Conservation (phyloP, 257 asterid genomes). For the Pogostemon cablin region DNA sequence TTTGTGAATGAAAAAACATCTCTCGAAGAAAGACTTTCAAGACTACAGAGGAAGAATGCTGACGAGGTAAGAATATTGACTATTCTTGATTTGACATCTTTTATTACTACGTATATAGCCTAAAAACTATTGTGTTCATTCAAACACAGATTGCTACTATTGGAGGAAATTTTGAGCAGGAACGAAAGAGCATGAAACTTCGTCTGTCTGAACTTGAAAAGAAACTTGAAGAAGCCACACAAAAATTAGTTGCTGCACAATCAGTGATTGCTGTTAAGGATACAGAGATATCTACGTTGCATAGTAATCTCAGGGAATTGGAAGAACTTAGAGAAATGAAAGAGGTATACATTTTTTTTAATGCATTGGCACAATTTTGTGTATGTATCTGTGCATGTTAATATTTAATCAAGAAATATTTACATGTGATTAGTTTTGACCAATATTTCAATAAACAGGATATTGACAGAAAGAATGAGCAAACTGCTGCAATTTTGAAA, state of each 20-base stretch:
- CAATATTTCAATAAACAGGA: constrained; percentile 50
- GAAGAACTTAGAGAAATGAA: constrained; percentile 97
- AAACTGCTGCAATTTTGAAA: constrained; percentile 90
- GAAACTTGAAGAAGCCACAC: constrained; percentile 63
- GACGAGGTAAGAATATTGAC: constrained; percentile 54
- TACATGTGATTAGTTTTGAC: constrained; percentile 30
- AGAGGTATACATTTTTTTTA: constrained; percentile 58
- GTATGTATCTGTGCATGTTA: background rate
- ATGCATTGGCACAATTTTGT: background rate
- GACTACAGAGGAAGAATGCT: constrained; percentile 63
- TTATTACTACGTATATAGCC: constrained; percentile 9
- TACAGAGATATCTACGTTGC: constrained; percentile 57
- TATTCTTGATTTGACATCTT: constrained; percentile 20
- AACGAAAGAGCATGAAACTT: constrained; percentile 58
- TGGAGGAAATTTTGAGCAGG: constrained; percentile 68
- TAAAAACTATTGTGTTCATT: constrained; percentile 26
- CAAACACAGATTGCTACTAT: constrained; percentile 55
- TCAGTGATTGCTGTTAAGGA: constrained; percentile 67
- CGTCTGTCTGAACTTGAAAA: constrained; percentile 76
- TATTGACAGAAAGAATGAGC: constrained; percentile 93
- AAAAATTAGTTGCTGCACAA: constrained; percentile 52
- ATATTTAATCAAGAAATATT: background rate
- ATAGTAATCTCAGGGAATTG: constrained; percentile 78
- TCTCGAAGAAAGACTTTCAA: constrained; percentile 63
- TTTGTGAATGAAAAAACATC: constrained; percentile 66